These are phyloP conservation scores for Pyropia yezoensis DNA, from an alignment of 23 red algal genomes.

Conservation along the genomic window DNA sequence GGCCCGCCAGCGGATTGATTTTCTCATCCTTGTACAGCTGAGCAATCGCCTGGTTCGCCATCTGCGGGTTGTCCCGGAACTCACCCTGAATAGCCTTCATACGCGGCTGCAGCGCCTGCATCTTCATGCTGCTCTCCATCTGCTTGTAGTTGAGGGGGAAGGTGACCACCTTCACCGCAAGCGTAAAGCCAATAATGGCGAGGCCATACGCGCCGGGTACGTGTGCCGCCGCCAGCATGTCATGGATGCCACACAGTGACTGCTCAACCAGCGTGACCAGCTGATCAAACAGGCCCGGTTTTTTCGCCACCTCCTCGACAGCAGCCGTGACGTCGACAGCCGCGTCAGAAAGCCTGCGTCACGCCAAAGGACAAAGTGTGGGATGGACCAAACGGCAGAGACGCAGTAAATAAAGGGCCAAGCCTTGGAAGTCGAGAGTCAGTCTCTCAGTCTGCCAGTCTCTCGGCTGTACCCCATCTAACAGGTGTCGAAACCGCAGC, in stretches of 20 bases:
- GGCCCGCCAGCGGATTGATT: conserved; percentile 96
- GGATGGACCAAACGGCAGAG: no score
- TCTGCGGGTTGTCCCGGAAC: conserved; percentile 90
- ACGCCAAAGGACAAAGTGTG: no score
- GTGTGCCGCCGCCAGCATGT: conserved; percentile 31
- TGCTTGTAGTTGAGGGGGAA: conserved; percentile 96
- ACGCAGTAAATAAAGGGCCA: no score
- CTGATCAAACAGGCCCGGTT: conserved; percentile 57
- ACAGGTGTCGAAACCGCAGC: no score
- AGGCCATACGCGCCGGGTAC: conserved; percentile 77
- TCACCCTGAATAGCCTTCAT: conserved; percentile 80
- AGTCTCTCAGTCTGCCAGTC: no score
- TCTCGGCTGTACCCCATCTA: no score
- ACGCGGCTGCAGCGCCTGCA: conserved; percentile 88
- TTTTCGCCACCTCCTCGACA: conserved; percentile 28
- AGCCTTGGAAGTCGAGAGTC: no score
- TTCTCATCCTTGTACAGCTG: conserved; percentile 84
- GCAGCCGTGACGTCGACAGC: no score
- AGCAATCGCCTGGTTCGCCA: conserved; percentile 86
- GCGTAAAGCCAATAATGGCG: conserved; percentile 91
- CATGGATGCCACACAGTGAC: conserved; percentile 46
- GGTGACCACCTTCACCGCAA: conserved; percentile 83
- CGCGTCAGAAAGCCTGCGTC: no score
- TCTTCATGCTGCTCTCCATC: conserved; percentile 88
- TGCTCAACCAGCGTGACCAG: conserved; percentile 72